Percentiles rank a stretch among this genome's conserved stretches.
Evolutionary conservation across 2,329 filamentous ascomycete species (phyloP).

Genomic region (Ceratocystis cacaofunesta): DNA sequence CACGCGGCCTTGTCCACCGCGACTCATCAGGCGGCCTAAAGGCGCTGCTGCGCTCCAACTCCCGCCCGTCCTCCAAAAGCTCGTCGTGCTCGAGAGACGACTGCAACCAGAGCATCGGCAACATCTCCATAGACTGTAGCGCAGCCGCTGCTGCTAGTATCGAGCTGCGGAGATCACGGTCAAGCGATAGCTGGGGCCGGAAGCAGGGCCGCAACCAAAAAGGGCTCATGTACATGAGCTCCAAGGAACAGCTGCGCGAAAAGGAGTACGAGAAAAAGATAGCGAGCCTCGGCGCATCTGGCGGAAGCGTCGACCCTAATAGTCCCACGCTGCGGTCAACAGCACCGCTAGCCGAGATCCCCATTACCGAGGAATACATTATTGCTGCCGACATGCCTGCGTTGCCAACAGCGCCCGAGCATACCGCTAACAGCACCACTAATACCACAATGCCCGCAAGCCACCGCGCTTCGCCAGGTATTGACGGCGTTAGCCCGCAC

Average conservation of each 20-base stretch:
- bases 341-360: slow-evolving; percentile 31
- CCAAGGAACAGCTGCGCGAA: slow-evolving; percentile 49
- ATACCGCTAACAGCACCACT: not conserved
- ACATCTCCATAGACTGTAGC: slow-evolving; percentile 46
- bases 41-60: slow-evolving; percentile 43
- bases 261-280: slow-evolving; percentile 48
- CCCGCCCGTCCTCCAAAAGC: slow-evolving; percentile 44
- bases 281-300: slow-evolving; percentile 28
- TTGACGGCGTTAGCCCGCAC: slow-evolving; percentile 28
- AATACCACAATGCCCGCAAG: no score
- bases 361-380: slow-evolving; percentile 41
- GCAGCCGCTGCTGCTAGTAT: slow-evolving; percentile 26
- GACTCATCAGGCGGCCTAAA: slow-evolving; percentile 39
- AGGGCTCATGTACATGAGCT: slow-evolving; percentile 59
- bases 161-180: slow-evolving; percentile 38
- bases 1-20: slow-evolving; percentile 37
- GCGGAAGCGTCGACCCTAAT: slow-evolving; percentile 27
- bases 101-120: slow-evolving; percentile 48
- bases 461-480: slow-evolving; percentile 22
- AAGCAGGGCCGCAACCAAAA: slow-evolving; percentile 39
- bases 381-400: slow-evolving; percentile 21
- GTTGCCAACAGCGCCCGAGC: not conserved
- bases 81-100: slow-evolving; percentile 43
- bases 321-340: slow-evolving; percentile 22
- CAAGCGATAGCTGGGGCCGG: slow-evolving; percentile 48